A percentile compares a stretch with the other conserved stretches of the same genome.
Evolutionary conservation across 108 stramenopile genomes (phyloP).

Genomic region (Pseudonitzschia pungens): DNA sequence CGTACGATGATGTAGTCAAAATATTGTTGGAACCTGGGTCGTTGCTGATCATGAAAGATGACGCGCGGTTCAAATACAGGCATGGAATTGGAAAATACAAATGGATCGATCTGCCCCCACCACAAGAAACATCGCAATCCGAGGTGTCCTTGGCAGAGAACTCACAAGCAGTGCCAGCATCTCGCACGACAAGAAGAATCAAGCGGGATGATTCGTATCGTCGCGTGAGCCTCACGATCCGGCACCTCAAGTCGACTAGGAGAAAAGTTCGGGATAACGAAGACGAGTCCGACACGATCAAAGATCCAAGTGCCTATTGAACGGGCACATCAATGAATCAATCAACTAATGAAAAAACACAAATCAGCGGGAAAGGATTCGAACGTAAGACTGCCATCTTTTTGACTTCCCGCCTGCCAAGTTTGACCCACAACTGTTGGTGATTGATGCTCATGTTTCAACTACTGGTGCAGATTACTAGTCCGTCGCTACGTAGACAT

Average conservation of each 20-base stretch:
- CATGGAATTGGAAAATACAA: slow-evolving; percentile 31
- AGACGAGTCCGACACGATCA: slow-evolving; percentile 18
- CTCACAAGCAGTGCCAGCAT: neutral
- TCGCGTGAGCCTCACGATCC: slow-evolving; percentile 26
- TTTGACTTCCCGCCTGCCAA: too few species aligned
- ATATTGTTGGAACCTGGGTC: slow-evolving; percentile 30
- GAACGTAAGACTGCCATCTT: too few species aligned
- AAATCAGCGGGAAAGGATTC: too few species aligned
- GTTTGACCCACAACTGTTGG: too few species aligned
- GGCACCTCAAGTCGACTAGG: slow-evolving; percentile 22
- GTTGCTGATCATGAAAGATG: slow-evolving; percentile 21
- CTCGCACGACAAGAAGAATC: neutral
- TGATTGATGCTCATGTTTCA: too few species aligned
- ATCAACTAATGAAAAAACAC: too few species aligned
- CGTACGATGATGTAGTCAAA: slow-evolving; percentile 16
- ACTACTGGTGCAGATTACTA: too few species aligned
- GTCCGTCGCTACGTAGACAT: too few species aligned
- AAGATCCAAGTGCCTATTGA: slow-evolving; percentile 14
- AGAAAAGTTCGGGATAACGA: slow-evolving; percentile 1
- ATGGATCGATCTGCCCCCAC: slow-evolving; percentile 12
- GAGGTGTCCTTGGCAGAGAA: neutral
- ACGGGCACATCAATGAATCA: neutral
- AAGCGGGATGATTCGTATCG: slow-evolving; percentile 24
- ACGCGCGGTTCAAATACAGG: slow-evolving; percentile 25
- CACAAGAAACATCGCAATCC: neutral